phyloP scores from a whole-genome alignment of 257 asterid genomes.

The Fraxinus americana region DNA sequence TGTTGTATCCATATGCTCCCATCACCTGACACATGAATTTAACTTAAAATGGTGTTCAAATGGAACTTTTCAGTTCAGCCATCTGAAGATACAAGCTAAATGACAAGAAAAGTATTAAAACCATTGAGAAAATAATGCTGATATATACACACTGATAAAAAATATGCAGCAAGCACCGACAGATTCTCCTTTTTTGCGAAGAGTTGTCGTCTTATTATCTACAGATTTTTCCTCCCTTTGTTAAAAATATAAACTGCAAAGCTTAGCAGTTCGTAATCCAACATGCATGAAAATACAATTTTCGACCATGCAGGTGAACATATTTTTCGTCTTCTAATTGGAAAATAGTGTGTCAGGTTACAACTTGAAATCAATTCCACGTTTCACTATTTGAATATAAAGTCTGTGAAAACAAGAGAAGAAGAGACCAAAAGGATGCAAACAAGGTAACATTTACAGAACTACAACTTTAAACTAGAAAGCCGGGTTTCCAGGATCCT shows the following conservation, averaged over 20 bases:
- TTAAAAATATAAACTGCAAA: neutral
- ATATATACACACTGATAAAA: neutral
- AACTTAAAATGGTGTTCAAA: conserved; percentile 18
- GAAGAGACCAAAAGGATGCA: neutral
- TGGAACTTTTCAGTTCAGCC: conserved; percentile 24
- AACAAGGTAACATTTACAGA: neutral
- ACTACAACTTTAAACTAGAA: neutral
- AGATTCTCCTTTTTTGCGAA: neutral
- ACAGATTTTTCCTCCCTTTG: neutral
- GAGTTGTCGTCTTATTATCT: neutral
- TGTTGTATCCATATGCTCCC: conserved; percentile 95
- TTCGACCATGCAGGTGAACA: neutral
- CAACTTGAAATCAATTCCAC: neutral
- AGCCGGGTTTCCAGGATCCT: neutral
- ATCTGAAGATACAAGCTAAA: neutral
- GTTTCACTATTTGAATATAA: neutral
- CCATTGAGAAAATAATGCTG: conserved; percentile 1
- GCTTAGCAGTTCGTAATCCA: neutral
- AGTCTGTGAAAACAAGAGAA: neutral
- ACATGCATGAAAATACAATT: neutral
- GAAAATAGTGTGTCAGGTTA: neutral
- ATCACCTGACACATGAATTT: conserved; percentile 67
- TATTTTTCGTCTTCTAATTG: neutral
- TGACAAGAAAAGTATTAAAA: neutral
- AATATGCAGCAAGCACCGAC: neutral